These are phyloP conservation scores for Apophysomyces variabilis DNA, from an alignment of 371 early-diverging fungal genomes.

Conservation along the genomic window DNA sequence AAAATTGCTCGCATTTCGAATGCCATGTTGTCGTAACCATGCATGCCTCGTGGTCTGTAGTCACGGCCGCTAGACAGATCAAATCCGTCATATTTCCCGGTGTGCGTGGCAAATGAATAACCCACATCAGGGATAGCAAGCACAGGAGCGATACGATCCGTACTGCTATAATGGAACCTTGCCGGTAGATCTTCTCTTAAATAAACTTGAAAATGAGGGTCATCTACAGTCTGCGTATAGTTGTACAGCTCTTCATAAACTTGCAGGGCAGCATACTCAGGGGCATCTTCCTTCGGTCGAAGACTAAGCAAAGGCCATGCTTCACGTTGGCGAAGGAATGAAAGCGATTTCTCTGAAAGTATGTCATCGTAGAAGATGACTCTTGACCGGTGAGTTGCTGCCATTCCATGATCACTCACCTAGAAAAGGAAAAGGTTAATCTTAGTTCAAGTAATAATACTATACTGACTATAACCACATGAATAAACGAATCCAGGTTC, in stretches of 20 bases:
- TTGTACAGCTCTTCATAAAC: slow-evolving; percentile 35
- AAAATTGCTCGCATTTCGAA: slow-evolving; percentile 90
- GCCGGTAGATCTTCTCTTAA: slow-evolving; percentile 69
- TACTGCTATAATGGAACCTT: slow-evolving; percentile 62
- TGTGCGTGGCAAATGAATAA: slow-evolving; percentile 54
- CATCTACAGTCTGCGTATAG: slow-evolving; percentile 39
- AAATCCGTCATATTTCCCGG: slow-evolving; percentile 22
- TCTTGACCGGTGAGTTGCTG: slow-evolving; percentile 54
- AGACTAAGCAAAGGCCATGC: slow-evolving; percentile 52
- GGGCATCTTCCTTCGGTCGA: slow-evolving; percentile 44
- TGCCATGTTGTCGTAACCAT: slow-evolving; percentile 86
- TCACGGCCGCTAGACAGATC: slow-evolving; percentile 24
- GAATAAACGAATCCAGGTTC: slow-evolving; percentile 66
- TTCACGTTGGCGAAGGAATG: slow-evolving; percentile 34
- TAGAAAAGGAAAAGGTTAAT: slow-evolving; percentile 3
- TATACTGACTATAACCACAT: slow-evolving; percentile 78
- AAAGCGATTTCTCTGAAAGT: slow-evolving; percentile 34
- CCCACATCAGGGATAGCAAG: slow-evolving; percentile 73
- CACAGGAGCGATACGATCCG: slow-evolving; percentile 75
- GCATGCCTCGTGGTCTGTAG: slow-evolving; percentile 64
- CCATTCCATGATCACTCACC: slow-evolving; percentile 95
- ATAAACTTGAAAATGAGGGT: slow-evolving; percentile 68
- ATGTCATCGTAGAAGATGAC: slow-evolving; percentile 80
- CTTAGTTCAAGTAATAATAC: neutral
- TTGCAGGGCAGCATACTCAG: slow-evolving; percentile 29